Evolutionary conservation across 2,329 filamentous ascomycete species (phyloP), one percentile per base, ranked within the genome.

Genomic region (Amauroascus verrucosus): DNA sequence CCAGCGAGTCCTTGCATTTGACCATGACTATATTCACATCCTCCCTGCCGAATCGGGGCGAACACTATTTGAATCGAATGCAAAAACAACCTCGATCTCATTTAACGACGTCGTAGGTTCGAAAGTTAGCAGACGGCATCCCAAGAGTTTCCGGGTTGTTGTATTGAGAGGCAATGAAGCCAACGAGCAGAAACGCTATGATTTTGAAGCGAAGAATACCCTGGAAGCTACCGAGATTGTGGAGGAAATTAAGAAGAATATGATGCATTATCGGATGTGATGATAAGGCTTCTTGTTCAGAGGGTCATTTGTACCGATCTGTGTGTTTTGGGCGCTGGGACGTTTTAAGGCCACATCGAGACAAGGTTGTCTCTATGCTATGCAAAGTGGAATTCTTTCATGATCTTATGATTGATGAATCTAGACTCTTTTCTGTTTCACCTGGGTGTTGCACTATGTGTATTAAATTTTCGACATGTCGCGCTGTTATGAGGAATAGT

Each of bases 21-120:
- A 83, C 58, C 80, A 78, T 50, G 81, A 84, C 59, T 83, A 82
- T 62, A 77, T 84, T 66, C 80, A 83, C 63, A 80, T 84, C 57
- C 78, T 84, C 71, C 80, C 81, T 6, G 68, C 67, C 2, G 73
- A 75, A 38, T 71, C 72, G 3, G 76, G 75, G n/a, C 81, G 79
- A 59, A 75, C 76, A 4, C 64, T 71, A 4, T 76, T 75, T 49
- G 74, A 76, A 22, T 64, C 61, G 9, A 65, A 63, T 48, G 70
- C 70, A 24, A 81, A 81, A 62, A 78, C 76, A 6, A 81, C 79
- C 7, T 82, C 80, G 20, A 79, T 84, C 54, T 79, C 79, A 52
- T 83, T 83, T 67, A 77, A 73, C 53, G 77, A 77, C 51, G 78
- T 84, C n/a, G 75, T 84, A 0, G 80, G 80, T 1, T 81, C 78